A percentile compares a stretch with the other conserved stretches of the same genome.
Evolutionary conservation across 2,329 filamentous ascomycete species (phyloP).

Genomic region (Fusarium coffeatum): DNA sequence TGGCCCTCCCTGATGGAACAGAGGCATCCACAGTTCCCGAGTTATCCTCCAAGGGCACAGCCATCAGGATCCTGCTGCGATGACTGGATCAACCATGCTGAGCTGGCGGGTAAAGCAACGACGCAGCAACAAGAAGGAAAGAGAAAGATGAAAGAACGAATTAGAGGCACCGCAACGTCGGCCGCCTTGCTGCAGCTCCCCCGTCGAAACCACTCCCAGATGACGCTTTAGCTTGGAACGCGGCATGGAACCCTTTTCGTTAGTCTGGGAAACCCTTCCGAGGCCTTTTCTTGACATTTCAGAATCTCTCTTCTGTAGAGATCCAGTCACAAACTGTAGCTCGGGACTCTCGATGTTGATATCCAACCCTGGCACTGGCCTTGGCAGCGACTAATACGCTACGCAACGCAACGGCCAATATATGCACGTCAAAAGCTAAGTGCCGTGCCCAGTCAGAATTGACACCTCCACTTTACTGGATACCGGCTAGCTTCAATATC

Average conservation of each 20-base stretch:
- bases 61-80: conserved; percentile 6
- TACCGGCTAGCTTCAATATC: conserved; percentile 18
- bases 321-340: background rate
- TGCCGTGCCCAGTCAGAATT: conserved; percentile 25
- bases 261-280: conserved; percentile 9
- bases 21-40: conserved; percentile 3
- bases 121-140: background rate
- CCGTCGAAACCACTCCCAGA: conserved; percentile 17
- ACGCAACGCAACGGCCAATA: conserved; percentile 2
- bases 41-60: conserved; percentile 5
- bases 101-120: conserved; percentile 27
- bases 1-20: conserved; percentile 17
- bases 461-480: conserved; percentile 22
- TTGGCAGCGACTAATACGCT: conserved; percentile 22
- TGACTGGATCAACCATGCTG: conserved; percentile 12
- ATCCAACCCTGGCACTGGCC: conserved; percentile 12
- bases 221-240: conserved; percentile 32
- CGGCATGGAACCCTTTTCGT: conserved; percentile 34
- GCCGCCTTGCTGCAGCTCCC: conserved; percentile 38
- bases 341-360: conserved; percentile 14
- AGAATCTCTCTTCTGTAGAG: background rate
- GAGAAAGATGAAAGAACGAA: conserved; percentile 10
- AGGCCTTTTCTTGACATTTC: conserved; percentile 10
- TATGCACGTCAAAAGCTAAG: conserved; percentile 32
- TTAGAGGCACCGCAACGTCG: conserved; percentile 32